Base-by-base conservation (phyloP, 2,329 filamentous ascomycete species). In the Xylariaceae sp. region DNA sequence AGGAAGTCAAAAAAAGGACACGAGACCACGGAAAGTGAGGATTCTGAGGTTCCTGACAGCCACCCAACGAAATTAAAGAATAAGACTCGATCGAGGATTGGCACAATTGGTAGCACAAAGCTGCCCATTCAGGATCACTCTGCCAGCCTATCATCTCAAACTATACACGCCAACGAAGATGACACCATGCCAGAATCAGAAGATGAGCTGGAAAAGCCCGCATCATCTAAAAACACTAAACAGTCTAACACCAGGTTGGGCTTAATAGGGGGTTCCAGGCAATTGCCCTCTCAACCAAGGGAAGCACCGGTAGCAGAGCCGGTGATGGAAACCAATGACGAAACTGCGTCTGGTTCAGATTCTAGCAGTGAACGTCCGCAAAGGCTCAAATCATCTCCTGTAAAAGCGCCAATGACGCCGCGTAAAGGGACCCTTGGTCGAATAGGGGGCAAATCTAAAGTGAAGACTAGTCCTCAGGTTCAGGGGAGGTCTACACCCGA, bases 121-220 rank as follows among this genome's bases (percentile, higher is more conserved):
- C 42, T 34, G 13, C 16, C 47, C 6, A 30, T 18, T 41, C 48
- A 51, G 29, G 51, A 54, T 5, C 50, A 53, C 9, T 47, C 58
- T 9, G 39, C 55, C 7, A 64, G 58, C 40, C 65, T 62, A 30
- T 62, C 65, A 41, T 64, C 66, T 29, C 56, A 30, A 9, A 66
- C 62, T 18, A 12, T 63, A 16, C 55, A 55, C 26, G 43, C 46
- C 4, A 61, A 64, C 12, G 59, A 62, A 10, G 64, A 68, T 41
- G 63, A 67, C 44, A 69, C 67, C 2, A 63, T 59, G 34, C 67
- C 67, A 1, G 67, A 67, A 15, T 65, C 67, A 16, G 55, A 58
- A 32, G 61, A 61, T 47, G 45, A 53, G 5, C 4, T 29, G 12
- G 41, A 37, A 18, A 21, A 48, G 21, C 5, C 60, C 44, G 54